These are phyloP conservation scores for Liriodendron chinense DNA, from an alignment of 164 flowering plant genomes.

Conservation along the genomic window DNA sequence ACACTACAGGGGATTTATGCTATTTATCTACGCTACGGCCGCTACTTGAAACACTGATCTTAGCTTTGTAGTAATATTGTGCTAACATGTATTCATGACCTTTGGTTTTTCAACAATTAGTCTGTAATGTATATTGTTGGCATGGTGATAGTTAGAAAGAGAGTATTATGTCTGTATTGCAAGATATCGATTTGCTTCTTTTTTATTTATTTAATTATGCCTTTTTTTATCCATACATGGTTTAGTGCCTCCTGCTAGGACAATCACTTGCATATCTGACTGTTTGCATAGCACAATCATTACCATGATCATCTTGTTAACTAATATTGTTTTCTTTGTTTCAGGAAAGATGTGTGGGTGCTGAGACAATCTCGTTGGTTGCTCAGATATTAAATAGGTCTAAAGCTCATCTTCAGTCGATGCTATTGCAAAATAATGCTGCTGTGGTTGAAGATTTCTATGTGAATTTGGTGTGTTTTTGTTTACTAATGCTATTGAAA, in stretches of 20 bases:
- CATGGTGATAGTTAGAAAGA: background rate
- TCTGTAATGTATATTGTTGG: too few species aligned
- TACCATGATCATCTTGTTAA: background rate
- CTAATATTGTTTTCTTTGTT: slow-evolving; percentile 16
- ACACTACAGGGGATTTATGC: too few species aligned
- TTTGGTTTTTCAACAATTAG: too few species aligned
- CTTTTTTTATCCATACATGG: background rate
- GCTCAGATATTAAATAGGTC: slow-evolving; percentile 78
- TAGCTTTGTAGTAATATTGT: too few species aligned
- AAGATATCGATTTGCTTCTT: too few species aligned
- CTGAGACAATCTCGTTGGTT: slow-evolving; percentile 70
- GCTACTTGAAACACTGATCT: too few species aligned
- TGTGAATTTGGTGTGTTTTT: slow-evolving; percentile 58
- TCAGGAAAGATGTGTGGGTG: slow-evolving; percentile 97
- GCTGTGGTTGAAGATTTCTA: slow-evolving; percentile 85
- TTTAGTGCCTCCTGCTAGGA: background rate
- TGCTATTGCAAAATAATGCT: slow-evolving; percentile 67
- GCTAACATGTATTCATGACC: too few species aligned
- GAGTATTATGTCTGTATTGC: too few species aligned
- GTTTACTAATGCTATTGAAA: background rate
- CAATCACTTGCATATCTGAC: background rate
- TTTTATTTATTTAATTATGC: too few species aligned
- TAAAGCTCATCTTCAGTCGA: slow-evolving; percentile 82
- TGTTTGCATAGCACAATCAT: background rate
- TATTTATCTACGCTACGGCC: too few species aligned